Conservation (phyloP, 2,329 filamentous ascomycete genomes). For the Neoarthrinium moseri region DNA sequence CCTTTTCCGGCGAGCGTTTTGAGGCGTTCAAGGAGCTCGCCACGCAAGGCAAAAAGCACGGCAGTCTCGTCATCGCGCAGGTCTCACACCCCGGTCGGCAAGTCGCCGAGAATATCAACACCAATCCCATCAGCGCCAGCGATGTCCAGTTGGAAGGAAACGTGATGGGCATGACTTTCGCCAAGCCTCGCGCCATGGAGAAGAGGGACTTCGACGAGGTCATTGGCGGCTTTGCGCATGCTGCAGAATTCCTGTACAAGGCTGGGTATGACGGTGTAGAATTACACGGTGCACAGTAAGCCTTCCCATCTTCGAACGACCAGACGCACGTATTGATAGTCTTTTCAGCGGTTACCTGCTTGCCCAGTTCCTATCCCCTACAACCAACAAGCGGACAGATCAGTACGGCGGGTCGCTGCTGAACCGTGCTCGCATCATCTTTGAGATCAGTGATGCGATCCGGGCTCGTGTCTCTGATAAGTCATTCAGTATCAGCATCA, state of each 20-base stretch:
- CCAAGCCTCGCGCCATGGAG: constrained; percentile 26
- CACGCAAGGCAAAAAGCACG: constrained; percentile 46
- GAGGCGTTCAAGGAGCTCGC: constrained; percentile 53
- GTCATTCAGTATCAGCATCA: constrained; percentile 50
- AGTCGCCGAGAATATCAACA: constrained; percentile 28
- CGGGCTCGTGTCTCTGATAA: constrained; percentile 32
- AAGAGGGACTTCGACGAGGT: constrained; percentile 17
- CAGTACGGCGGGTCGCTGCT: constrained; percentile 52
- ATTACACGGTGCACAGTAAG: constrained; percentile 46
- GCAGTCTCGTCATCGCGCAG: constrained; percentile 57
- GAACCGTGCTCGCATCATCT: constrained; percentile 48
- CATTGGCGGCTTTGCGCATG: constrained; percentile 49
- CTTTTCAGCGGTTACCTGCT: constrained; percentile 50
- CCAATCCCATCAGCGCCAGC: constrained; percentile 36
- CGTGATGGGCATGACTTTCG: constrained; percentile 46
- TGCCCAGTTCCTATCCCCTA: constrained; percentile 51
- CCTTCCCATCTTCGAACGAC: background rate
- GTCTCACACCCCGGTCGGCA: constrained; percentile 64
- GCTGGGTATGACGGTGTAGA: constrained; percentile 37
- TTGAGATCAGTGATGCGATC: constrained; percentile 48
- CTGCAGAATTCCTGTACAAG: constrained; percentile 27
- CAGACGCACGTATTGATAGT: background rate
- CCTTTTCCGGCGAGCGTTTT: constrained; percentile 50
- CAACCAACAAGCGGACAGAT: constrained; percentile 53
- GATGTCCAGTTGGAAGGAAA: constrained; percentile 36